Percentiles rank a stretch among this genome's conserved stretches.
Evolutionary conservation across 164 flowering plant genomes (phyloP).

Genomic region (Piper betle): DNA sequence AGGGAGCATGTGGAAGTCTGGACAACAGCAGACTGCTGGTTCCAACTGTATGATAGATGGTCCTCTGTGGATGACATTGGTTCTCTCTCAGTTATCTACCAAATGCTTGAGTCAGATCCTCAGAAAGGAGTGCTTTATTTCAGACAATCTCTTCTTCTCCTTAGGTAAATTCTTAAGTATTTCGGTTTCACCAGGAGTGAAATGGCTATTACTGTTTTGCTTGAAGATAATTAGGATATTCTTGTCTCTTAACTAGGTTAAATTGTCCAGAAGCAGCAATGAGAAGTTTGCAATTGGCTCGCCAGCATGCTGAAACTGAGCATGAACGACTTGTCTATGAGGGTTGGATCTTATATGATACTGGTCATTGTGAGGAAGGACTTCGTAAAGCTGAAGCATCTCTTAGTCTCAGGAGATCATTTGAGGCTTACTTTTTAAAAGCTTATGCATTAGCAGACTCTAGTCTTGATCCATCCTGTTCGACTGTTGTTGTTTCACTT

Average conservation of each 20-base stretch:
- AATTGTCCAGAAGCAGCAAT: conserved; percentile 98
- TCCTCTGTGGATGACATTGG: conserved; percentile 99
- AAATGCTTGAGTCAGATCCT: conserved; percentile 97
- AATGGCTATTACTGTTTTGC: background rate
- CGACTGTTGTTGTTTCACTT: conserved; percentile 70
- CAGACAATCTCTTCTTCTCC: conserved; percentile 96
- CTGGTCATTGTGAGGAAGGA: conserved; percentile 93
- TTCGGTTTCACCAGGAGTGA: background rate
- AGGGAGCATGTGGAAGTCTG: conserved; percentile 88
- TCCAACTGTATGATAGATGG: conserved; percentile 91
- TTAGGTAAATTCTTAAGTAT: conserved; percentile 41
- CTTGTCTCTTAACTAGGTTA: conserved; percentile 36
- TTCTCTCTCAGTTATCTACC: conserved; percentile 91
- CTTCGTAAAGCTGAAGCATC: conserved; percentile 88
- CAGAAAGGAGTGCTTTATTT: conserved; percentile 89
- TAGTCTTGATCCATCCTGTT: conserved; percentile 71
- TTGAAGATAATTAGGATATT: background rate
- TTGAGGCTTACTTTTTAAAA: conserved; percentile 92
- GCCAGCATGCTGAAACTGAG: conserved; percentile 77
- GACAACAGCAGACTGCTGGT: conserved; percentile 97
- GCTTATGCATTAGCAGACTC: conserved; percentile 99
- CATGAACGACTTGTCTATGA: conserved; percentile 90
- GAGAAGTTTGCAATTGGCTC: conserved; percentile 89
- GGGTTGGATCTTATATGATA: conserved; percentile 97
- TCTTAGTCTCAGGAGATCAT: conserved; percentile 63